Base-by-base conservation (phyloP, 345 rosid species). In the Ailanthus altissimus region DNA sequence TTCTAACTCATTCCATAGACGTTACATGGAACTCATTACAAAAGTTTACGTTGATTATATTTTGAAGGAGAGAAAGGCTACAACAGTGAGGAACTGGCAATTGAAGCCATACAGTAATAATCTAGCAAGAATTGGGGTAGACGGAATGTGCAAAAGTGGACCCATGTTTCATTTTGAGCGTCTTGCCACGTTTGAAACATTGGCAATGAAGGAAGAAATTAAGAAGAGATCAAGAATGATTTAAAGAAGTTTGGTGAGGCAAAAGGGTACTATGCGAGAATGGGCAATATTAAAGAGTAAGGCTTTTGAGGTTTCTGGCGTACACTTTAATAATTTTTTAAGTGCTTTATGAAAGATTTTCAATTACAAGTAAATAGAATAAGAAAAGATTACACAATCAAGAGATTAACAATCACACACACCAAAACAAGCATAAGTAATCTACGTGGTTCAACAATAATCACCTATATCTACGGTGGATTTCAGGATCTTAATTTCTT, bases 271-370 rank as follows among this genome's bases (percentile, higher is more conserved):
- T 81, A 85, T 26, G 61, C 78, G 54, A 85, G 69, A 70, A 81
- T 85, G 47, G 87, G 88, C 20, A 80, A 80, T 75, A 82, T 83
- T 42, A 80, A 88, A n/a, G n/a, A n/a, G n/a, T n/a, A n/a, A n/a
- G n/a, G n/a, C n/a, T n/a, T n/a, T n/a, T n/a, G n/a, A n/a, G n/a
- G n/a, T n/a, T n/a, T n/a, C n/a, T n/a, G n/a, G n/a, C n/a, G n/a
- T n/a, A n/a, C n/a, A n/a, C n/a, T n/a, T n/a, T n/a, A n/a, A n/a
- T n/a, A n/a, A n/a, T n/a, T n/a, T n/a, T n/a, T n/a, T n/a, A n/a
- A n/a, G n/a, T n/a, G n/a, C n/a, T n/a, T n/a, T 88, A 87, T 83
- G 66, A 59, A 88, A 4, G 84, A 64, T 88, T n/a, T 88, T 88
- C 8, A n/a, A n/a, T n/a, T n/a, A n/a, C n/a, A n/a, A n/a, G n/a